Evolutionary conservation across 2,329 filamentous ascomycete genomes (phyloP).

Genomic region (Aspergillus thermomutatus): DNA sequence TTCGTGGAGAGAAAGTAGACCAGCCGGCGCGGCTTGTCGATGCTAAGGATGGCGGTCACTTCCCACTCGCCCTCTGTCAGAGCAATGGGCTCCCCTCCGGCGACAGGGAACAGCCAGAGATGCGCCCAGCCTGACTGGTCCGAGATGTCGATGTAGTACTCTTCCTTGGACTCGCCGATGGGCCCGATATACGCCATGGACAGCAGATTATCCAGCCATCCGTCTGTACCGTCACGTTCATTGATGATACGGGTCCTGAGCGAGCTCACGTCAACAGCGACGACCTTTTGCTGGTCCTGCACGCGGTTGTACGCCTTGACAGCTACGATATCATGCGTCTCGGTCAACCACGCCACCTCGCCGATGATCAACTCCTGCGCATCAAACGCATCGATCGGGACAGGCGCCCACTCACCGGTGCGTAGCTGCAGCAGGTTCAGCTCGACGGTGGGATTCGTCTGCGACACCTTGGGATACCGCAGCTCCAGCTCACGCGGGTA

Average conservation of each 20-base stretch:
- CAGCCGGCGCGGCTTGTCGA: constrained; percentile 55
- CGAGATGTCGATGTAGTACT: constrained; percentile 64
- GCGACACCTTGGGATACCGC: constrained; percentile 67
- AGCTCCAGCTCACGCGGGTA: constrained; percentile 63
- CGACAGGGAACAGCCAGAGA: constrained; percentile 61
- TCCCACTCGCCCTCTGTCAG: constrained; percentile 67
- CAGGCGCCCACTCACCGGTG: constrained; percentile 42
- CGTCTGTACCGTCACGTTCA: constrained; percentile 56
- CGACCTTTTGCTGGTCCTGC: constrained; percentile 62
- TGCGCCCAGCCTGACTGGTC: constrained; percentile 65
- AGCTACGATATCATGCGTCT: constrained; percentile 57
- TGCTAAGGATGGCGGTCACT: constrained; percentile 56
- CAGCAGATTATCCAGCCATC: constrained; percentile 58
- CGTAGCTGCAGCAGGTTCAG: constrained; percentile 58
- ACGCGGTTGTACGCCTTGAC: constrained; percentile 67
- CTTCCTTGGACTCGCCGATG: constrained; percentile 28
- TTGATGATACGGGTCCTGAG: constrained; percentile 49
- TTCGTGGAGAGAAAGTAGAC: constrained; percentile 66
- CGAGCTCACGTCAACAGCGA: constrained; percentile 55
- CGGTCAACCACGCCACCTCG: constrained; percentile 66
- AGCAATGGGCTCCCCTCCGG: constrained; percentile 52
- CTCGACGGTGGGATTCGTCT: constrained; percentile 62
- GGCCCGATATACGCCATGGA: constrained; percentile 46
- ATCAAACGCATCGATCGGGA: constrained; percentile 57
- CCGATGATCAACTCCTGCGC: constrained; percentile 63